These are phyloP conservation scores for Epipyxis sp. DNA, from an alignment of 108 stramenopile species.

Conservation along the genomic window DNA sequence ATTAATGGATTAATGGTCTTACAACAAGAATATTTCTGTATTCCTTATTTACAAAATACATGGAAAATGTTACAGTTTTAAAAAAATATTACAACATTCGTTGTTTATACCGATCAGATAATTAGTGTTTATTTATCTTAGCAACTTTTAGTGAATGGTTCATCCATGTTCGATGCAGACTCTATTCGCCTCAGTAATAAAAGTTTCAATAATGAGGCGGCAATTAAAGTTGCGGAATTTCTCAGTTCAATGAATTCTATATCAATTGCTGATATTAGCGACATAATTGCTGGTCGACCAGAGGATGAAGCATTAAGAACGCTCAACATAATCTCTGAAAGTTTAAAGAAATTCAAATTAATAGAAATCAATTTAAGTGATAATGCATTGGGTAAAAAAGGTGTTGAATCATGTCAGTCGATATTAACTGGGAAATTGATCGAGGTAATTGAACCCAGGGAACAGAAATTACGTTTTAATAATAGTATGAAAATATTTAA, in stretches of 20 bases:
- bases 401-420: neutral
- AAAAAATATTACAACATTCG: too few relatives aligned
- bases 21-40: too few relatives aligned
- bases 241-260: neutral
- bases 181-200: slow-evolving; percentile 32
- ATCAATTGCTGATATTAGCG: neutral
- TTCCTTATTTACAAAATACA: too few relatives aligned
- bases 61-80: too few relatives aligned
- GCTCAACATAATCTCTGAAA: neutral
- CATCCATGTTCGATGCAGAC: neutral
- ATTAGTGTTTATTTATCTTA: too few relatives aligned
- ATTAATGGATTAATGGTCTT: too few relatives aligned
- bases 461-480: slow-evolving; percentile 5
- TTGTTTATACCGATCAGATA: too few relatives aligned
- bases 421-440: neutral
- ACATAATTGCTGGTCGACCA: slow-evolving; percentile 25
- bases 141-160: neutral
- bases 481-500: neutral
- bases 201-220: neutral
- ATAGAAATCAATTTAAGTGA: slow-evolving; percentile 18
- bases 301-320: slow-evolving; percentile 18
- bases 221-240: neutral
- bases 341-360: neutral
- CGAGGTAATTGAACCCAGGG: slow-evolving; percentile 7
- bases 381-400: slow-evolving; percentile 24